phyloP scores from a whole-genome alignment of 768 basidiomycete species.

The Thelephora ganbajun region DNA sequence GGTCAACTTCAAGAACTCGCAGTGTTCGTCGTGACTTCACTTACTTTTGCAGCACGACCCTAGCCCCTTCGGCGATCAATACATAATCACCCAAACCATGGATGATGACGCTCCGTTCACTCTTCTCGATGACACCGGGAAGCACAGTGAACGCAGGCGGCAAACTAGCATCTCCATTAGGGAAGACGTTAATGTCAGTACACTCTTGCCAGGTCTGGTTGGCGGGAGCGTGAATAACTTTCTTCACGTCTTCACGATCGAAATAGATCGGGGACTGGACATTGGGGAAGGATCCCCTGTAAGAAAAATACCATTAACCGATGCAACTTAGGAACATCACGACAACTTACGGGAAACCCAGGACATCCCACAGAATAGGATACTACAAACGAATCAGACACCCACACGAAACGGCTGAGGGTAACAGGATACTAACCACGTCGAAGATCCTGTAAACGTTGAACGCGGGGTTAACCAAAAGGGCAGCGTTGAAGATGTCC shows the following conservation, averaged over 20 bases:
- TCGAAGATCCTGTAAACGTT: constrained; percentile 70
- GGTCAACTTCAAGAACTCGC: not conserved
- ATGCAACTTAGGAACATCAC: not conserved
- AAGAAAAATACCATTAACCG: not conserved
- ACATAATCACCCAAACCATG: constrained; percentile 67
- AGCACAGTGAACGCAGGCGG: constrained; percentile 53
- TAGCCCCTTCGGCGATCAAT: constrained; percentile 51
- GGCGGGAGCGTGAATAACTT: constrained; percentile 55
- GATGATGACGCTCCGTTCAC: constrained; percentile 46
- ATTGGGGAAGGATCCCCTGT: constrained; percentile 20
- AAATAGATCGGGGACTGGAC: constrained; percentile 57
- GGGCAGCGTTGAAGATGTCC: constrained; percentile 44
- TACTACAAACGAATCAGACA: constrained; percentile 16
- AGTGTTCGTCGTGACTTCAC: constrained; percentile 4
- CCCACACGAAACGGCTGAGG: not conserved
- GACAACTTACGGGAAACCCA: constrained; percentile 56
- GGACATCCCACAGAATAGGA: constrained; percentile 66
- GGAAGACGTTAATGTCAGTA: constrained; percentile 45
- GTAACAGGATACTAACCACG: constrained; percentile 22
- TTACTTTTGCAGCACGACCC: constrained; percentile 24
- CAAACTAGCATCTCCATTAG: constrained; percentile 41
- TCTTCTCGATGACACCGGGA: constrained; percentile 68
- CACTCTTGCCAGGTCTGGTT: constrained; percentile 53
- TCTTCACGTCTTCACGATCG: constrained; percentile 51
- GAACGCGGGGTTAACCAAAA: constrained; percentile 60